These are phyloP conservation scores for Mortierella antarctica DNA, from an alignment of 192 early-diverging fungal species.

Conservation along the genomic window DNA sequence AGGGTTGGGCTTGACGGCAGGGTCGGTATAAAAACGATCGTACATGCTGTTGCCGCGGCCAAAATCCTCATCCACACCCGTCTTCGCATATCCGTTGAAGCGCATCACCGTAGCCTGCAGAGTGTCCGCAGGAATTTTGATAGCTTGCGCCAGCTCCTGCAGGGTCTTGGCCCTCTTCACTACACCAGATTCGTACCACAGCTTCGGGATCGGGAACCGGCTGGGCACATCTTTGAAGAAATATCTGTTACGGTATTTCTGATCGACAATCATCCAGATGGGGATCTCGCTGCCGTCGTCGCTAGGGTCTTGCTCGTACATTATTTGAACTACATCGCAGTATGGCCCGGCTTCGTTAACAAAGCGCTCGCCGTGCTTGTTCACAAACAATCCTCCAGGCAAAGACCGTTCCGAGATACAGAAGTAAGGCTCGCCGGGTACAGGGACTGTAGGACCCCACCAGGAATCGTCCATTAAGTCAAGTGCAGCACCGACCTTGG, in stretches of 20 bases:
- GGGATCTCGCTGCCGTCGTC: conserved; percentile 16
- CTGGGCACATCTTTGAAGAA: conserved; percentile 5
- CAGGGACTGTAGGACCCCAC: conserved; percentile 23
- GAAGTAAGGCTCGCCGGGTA: conserved; percentile 15
- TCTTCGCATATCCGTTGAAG: conserved; percentile 8
- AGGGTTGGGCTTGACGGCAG: conserved; percentile 13
- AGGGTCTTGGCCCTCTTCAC: conserved; percentile 13
- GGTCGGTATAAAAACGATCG: conserved; percentile 10
- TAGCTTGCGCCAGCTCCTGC: conserved; percentile 7
- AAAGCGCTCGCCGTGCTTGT: conserved; percentile 18
- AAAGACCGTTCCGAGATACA: conserved; percentile 16
- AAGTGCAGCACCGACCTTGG: conserved; percentile 13
- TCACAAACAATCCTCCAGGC: conserved; percentile 18
- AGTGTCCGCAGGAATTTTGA: conserved; percentile 2
- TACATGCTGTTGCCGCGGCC: conserved; percentile 1
- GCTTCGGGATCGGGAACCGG: conserved; percentile 13
- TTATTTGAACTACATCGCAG: conserved; percentile 16
- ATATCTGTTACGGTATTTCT: conserved; percentile 13
- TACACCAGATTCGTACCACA: conserved; percentile 22
- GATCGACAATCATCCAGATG: conserved; percentile 15
- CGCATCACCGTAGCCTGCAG: conserved; percentile 1
- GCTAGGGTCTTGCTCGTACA: conserved; percentile 7
- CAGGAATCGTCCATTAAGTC: conserved; percentile 13
- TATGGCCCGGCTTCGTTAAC: conserved; percentile 15
- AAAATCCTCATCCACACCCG: conserved; percentile 13